Evolutionary conservation across 192 early-diverging fungal species (phyloP), one percentile per base, ranked within the genome.

Genomic region (Umbelopsis vinacea): DNA sequence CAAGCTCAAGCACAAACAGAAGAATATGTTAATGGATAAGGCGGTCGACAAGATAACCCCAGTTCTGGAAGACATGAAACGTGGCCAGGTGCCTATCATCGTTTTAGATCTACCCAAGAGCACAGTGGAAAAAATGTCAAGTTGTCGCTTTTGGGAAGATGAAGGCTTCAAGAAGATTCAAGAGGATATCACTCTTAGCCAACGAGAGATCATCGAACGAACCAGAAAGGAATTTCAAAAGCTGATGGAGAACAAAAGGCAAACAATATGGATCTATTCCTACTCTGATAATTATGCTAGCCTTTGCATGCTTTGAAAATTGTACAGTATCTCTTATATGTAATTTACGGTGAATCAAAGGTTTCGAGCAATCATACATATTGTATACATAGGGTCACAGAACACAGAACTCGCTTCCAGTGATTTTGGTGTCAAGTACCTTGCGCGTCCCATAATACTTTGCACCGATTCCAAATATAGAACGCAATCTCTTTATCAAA

Each of bases 201-300:
- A 80, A 43, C 68, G 75, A 46, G 79, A 80, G 57, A 73, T 68
- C 15, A 46, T 80, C 21, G 68, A 38, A 17, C 54, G 72, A 52
- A 79, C 78, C 17, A 76, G 81, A 54, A 66, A 76, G 37, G 66
- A 72, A 12, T 67, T 75, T 40, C 54, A 66, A 57, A 71, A 70
- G 55, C 67, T 68, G 8, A 74, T 73, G 71, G 50, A 81, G 69
- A 53, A 67, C 74, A 74, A 70, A 74, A 78, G 79, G 22, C 67
- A 71, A 45, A 88, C 84, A 72, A 83, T 93, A 9, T 93, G 92
- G 92, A 74, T 93, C 19, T 92, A 93, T 75, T 89, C 90, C 0
- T 83, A 88, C 57, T 85, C 86, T 54, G 89, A 88, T 78, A 89
- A 93, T 46, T 84, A 78, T 70, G 85, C 86, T 9, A 74, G 87